Evolutionary conservation across 2,329 filamentous ascomycete genomes (phyloP).

Genomic region (Phaeosphaeriaceae sp.): DNA sequence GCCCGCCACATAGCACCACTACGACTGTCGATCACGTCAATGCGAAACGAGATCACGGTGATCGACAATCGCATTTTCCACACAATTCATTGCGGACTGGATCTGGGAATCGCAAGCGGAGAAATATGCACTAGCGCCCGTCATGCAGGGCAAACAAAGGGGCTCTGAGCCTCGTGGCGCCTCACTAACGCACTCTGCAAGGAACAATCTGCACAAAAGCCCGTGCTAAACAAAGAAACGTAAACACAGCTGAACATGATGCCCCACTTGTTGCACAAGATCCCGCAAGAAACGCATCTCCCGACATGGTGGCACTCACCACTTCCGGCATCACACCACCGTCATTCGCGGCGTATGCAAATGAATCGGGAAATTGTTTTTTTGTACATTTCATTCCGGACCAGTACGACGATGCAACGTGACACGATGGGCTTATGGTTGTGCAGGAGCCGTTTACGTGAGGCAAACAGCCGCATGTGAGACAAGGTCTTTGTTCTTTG

Average conservation of each 20-base stretch:
- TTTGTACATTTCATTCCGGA: not conserved
- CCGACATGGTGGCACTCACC: not conserved
- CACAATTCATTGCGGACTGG: not conserved
- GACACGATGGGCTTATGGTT: conserved; percentile 3
- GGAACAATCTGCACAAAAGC: not conserved
- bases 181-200: not conserved
- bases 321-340: not conserved
- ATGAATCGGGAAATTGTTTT: not conserved
- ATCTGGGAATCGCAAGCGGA: not conserved
- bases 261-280: conserved; percentile 1
- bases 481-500: conserved; percentile 1
- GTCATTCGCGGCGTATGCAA: not conserved
- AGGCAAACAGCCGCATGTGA: not conserved
- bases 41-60: conserved; percentile 2
- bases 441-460: conserved; percentile 1
- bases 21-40: not conserved
- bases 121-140: not conserved
- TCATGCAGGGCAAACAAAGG: conserved; percentile 2
- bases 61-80: not conserved
- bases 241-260: not conserved
- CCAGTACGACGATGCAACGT: conserved; percentile 2
- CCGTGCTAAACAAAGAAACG: not conserved
- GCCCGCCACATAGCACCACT: not conserved
- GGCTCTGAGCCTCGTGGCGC: not conserved
- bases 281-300: not conserved